Base-by-base conservation (phyloP, 2,329 filamentous ascomycete species). In the Epichloe festucae region DNA sequence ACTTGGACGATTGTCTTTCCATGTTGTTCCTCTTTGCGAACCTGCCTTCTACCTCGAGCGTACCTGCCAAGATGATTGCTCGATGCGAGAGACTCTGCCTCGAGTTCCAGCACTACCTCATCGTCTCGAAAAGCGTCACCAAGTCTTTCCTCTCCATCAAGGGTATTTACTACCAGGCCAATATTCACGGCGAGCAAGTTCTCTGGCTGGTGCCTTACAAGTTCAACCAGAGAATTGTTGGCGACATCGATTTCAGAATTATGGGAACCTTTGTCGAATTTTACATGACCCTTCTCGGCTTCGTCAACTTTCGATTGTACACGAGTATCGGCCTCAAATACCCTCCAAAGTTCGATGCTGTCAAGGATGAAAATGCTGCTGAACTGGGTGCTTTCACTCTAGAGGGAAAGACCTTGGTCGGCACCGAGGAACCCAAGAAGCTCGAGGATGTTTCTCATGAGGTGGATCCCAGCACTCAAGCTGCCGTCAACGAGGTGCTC, bases 191-290 rank as follows among this genome's bases (percentile, higher is more conserved):
- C 47, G 90, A 98, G 72, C 91, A 97, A 63, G 86, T 98, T 48
- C 76, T 97, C 58, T 98, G 93, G 93, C 77, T 98, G 40, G 91
- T 96, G 11, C 93, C 93, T 1, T 98, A 98, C 74, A 89, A 89
- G 68, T 98, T 98, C 71, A 95, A 97, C 64, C 93, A 98, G 74
- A 79, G 87, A 59, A 84, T 95, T 14, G 87, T 93, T 41, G 88
- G 86, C 53, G 93, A 98, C 68, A 86, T 98, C 57, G 93, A 98
- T 69, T 98, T 96, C 73, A 79, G 93, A 63, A 98, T 98, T 70
- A 98, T 98, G 93, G 91, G 89, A 54, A 98, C 93, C 4, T 98
- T 98, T 65, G 84, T 98, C 58, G 91, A 98, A 68, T 98, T 98
- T 69, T 98, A 98, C 75, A 95, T 94, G 62, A 97, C 91, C 4